Base-by-base conservation (phyloP, 768 basidiomycete genomes). In the Leccinum subgranulosum region DNA sequence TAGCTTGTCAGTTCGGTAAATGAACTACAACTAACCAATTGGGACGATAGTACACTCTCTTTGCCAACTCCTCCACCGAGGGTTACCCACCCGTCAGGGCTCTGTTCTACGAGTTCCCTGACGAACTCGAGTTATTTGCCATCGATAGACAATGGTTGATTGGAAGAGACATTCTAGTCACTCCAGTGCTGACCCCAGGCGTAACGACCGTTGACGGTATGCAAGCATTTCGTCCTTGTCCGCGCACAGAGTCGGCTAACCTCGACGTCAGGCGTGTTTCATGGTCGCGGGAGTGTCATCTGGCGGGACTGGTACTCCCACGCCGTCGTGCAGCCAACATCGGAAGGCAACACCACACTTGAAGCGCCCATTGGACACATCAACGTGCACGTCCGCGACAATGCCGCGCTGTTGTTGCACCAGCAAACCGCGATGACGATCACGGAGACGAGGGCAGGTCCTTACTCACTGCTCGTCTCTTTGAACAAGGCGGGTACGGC, bases 271-370 rank as follows among this genome's bases (percentile, higher is more conserved):
- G 86, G 82, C 29, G 74, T 85, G 48, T 84, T 88, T 75, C 86
- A 86, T 23, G 86, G 86, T 4, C 73, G 79, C 53, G 81, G 82
- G 17, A 61, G 68, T 17, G 79, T 81, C 14, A 74, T 77, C 57
- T 89, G 85, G 86, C 79, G 86, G 34, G 86, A 88, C 68, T 87
- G 84, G 84, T 87, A 83, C 66, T 86, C 83, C 0, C 85, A 87
- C 62, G 78, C 80, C 14, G 75, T 75, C 39, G 78, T 84, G 17
- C 72, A 84, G 28, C 69, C 76, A 8, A 66, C 72, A 4, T 41
- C 69, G 4, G 77, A 78, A 23, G 69, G 66, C 21, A 72, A 74
- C 48, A 79, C 76, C 4, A 82, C 80, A 12, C 76, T 89, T 39
- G 64, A 75, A 21, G 85, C 86, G 1, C 87, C 87, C 4, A 79